Base-by-base conservation (phyloP, 2,329 filamentous ascomycete genomes). In the Claviceps maximensis region DNA sequence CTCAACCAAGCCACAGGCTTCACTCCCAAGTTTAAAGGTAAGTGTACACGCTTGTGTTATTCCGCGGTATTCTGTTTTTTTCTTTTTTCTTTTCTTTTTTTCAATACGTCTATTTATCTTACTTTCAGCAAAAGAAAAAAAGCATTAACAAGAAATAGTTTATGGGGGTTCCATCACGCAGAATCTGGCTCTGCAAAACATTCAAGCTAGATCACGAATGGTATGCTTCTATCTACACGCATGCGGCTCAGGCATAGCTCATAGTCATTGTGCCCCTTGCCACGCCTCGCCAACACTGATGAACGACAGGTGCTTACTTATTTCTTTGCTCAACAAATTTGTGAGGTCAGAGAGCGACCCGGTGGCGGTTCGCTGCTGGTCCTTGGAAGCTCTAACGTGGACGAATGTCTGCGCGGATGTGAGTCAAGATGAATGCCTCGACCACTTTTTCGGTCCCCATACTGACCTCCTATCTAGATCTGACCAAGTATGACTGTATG, bases 121-220 rank as follows among this genome's bases (percentile, higher is more conserved):
- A n/a, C n/a, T n/a, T n/a, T n/a, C 4, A 29, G 8, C 4, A 29
- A 33, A 33, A 33, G 10, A 33, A 33, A 38, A 48, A 12, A 42
- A 5, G 29, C 15, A 17, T 12, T 15, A 12, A n/a, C 19, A 13
- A 23, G 6, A 15, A 13, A 45, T 29, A 55, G 57, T 80, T 17
- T 73, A 84, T 52, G 82, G 82, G 7, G 82, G 82, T 7, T 70
- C 67, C 1, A 61, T 62, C n/a, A 69, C 77, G 2, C 79, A 83
- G 60, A 85, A 85, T 53, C 66, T 84, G 1, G 79, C 80, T 0
- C 65, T 82, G 21, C 82, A 86, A 58, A 84, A 85, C 60, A 80
- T 86, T 50, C 83, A 86, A 53, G 82, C 81, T 5, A 71, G 82
- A 17, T 71, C 75, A 12, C 71, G 83, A 47, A 84, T 86, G 76